Base-by-base conservation (phyloP, 2,329 filamentous ascomycete genomes). In the Escovopsis weberi region DNA sequence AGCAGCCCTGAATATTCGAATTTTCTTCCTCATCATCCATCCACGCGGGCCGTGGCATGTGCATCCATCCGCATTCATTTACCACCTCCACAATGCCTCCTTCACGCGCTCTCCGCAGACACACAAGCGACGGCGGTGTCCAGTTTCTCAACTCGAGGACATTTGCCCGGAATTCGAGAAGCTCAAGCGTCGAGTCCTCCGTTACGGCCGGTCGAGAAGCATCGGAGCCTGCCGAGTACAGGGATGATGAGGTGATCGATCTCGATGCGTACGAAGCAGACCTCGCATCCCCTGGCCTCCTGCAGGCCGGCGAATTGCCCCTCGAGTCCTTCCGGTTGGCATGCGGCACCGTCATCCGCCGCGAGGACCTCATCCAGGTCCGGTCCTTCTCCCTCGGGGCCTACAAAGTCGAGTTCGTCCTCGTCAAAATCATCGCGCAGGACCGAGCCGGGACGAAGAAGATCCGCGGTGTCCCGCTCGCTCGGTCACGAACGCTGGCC, bases 391-490 rank as follows among this genome's bases (percentile, higher is more conserved):
- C 34, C 1, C 33, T 55, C 6, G 55, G 54, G 4, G 41, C 45
- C 1, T 55, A 54, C 33, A 41, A 46, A 2, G 50, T 66, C 5
- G 38, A 59, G 2, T 64, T 62, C 42, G 56, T 72, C 26, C 50
- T 63, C 45, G 66, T 74, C 53, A 61, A 62, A 38, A 47, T 51
- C 1, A 65, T 74, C 34, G 55, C 68, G 18, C 49, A 60, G 26
- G 40, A 54, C 28, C 36, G 30, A 0, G 41, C 41, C 0, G 53
- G 56, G 0, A 42, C 52, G 0, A 41, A 54, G n/a, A 51, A 49
- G 1, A 47, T 69, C 7, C 59, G 63, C 2, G 69, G 69, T 0
- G 47, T 59, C 0, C 61, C 63, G 0, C 66, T 63, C 23, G 50
- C 58, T 0, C 55, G 65, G 12, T 60, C 57, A 0, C 49, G 59